Conservation (phyloP, 495 filamentous ascomycete genomes). For the Paragyromitra xinjiangensis region DNA sequence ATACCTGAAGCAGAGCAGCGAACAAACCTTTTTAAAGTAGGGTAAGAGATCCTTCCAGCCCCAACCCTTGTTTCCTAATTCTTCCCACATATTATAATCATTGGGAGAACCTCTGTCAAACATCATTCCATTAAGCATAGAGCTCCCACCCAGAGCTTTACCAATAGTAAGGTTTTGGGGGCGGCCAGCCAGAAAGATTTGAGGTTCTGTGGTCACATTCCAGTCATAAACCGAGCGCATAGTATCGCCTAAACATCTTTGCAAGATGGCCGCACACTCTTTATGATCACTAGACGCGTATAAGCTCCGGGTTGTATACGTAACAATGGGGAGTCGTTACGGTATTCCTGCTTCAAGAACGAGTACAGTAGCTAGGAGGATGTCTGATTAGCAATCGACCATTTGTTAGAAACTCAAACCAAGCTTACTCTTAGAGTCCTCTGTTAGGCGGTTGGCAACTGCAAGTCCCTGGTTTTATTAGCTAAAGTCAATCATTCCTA, state of each 20-base stretch:
- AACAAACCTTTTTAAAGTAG: conserved; percentile 60
- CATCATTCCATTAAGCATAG: conserved; percentile 54
- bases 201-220: conserved; percentile 55
- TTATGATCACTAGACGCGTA: conserved; percentile 28
- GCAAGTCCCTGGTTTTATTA: conserved; percentile 60
- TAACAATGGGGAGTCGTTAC: background rate
- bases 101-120: conserved; percentile 53
- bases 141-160: conserved; percentile 54
- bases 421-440: conserved; percentile 54
- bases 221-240: conserved; percentile 50
- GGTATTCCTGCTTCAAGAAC: conserved; percentile 53
- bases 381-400: background rate
- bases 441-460: conserved; percentile 62
- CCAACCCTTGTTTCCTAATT: conserved; percentile 60
- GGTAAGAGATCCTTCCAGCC: conserved; percentile 58
- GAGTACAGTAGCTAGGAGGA: conserved; percentile 47
- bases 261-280: conserved; percentile 50
- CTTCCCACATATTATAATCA: conserved; percentile 60
- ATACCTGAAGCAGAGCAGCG: too few species aligned
- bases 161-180: conserved; percentile 56
- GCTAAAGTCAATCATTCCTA: background rate
- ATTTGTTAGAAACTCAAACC: background rate
- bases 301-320: background rate
- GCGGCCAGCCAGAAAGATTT: conserved; percentile 34
- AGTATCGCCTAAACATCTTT: conserved; percentile 47